Percentiles rank a stretch among this genome's conserved stretches.
phyloP scores from a whole-genome alignment of 805 yeast species.

The Clavispora carvajalis region DNA sequence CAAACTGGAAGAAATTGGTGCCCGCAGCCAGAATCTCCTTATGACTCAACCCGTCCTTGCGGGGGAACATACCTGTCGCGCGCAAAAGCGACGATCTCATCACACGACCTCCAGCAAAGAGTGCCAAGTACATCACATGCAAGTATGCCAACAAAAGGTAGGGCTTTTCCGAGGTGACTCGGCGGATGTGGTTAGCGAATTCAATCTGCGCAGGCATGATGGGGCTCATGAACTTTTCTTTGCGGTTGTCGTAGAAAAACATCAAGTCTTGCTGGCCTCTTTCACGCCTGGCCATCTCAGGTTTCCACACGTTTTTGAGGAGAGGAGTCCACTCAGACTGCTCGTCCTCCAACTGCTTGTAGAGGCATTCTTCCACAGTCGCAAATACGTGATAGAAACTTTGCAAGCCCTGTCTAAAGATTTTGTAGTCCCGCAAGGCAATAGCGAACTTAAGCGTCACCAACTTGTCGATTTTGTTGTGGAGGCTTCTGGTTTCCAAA shows the following conservation, averaged over 20 bases:
- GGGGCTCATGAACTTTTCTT: constrained; percentile 52
- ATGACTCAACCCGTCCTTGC: constrained; percentile 58
- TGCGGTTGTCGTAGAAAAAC: constrained; percentile 57
- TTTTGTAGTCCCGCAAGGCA: constrained; percentile 68
- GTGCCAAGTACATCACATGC: constrained; percentile 79
- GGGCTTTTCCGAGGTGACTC: constrained; percentile 56
- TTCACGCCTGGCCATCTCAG: constrained; percentile 59
- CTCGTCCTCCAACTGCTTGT: constrained; percentile 37
- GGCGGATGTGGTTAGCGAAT: constrained; percentile 55
- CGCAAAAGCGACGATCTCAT: constrained; percentile 61
- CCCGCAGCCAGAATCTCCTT: constrained; percentile 59
- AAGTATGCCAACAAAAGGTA: constrained; percentile 70
- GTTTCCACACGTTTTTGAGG: constrained; percentile 59
- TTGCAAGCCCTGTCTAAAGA: constrained; percentile 78
- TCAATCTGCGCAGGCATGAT: constrained; percentile 56
- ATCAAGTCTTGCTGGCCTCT: constrained; percentile 56
- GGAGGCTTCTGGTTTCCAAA: constrained; percentile 56
- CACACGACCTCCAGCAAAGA: constrained; percentile 81
- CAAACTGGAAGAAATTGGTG: constrained; percentile 61
- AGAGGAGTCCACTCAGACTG: constrained; percentile 39
- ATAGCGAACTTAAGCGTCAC: constrained; percentile 67
- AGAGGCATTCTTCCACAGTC: constrained; percentile 52
- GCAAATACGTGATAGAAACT: constrained; percentile 65
- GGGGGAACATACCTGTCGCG: constrained; percentile 72
- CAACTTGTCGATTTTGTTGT: constrained; percentile 63